Conservation (phyloP, 1,139 yeast species). For the Blastobotrys raffinosifermentans region DNA sequence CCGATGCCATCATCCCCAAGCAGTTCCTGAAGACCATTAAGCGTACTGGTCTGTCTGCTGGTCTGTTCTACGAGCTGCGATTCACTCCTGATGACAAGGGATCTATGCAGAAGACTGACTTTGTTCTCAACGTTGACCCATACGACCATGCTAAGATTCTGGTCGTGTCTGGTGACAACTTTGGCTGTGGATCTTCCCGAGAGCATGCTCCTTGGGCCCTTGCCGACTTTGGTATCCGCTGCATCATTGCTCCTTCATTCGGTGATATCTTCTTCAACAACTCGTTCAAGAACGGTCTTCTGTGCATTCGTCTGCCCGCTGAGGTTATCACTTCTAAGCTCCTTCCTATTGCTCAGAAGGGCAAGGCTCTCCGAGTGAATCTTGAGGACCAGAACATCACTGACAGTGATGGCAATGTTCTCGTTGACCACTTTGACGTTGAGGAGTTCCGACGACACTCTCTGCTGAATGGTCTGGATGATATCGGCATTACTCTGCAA, state of each 20-base stretch:
- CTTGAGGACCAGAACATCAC: conserved; percentile 78
- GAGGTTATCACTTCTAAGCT: conserved; percentile 64
- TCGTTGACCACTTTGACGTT: conserved; percentile 77
- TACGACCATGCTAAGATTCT: conserved; percentile 74
- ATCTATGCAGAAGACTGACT: conserved; percentile 76
- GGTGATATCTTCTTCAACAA: conserved; percentile 98
- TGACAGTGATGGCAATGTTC: conserved; percentile 63
- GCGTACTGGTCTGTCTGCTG: conserved; percentile 86
- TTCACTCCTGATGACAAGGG: conserved; percentile 65
- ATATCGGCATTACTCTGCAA: conserved; percentile 90
- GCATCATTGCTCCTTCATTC: conserved; percentile 94
- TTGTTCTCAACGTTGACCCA: conserved; percentile 79
- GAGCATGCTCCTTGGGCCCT: conserved; percentile 99
- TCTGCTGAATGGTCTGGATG: conserved; percentile 89
- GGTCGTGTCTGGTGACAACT: conserved; percentile 92
- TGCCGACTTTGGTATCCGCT: conserved; percentile 92
- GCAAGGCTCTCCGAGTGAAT: conserved; percentile 69
- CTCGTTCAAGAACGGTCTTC: conserved; percentile 89
- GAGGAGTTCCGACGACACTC: conserved; percentile 94
- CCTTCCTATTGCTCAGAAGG: conserved; percentile 71
- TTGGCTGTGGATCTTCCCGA: conserved; percentile 98
- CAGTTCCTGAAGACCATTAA: conserved; percentile 96
- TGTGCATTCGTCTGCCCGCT: conserved; percentile 83
- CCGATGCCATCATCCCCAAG: conserved; percentile 97
- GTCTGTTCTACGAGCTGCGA: conserved; percentile 87